Conservation (phyloP, 371 early-diverging fungal genomes). For the Apophysomyces variabilis region DNA sequence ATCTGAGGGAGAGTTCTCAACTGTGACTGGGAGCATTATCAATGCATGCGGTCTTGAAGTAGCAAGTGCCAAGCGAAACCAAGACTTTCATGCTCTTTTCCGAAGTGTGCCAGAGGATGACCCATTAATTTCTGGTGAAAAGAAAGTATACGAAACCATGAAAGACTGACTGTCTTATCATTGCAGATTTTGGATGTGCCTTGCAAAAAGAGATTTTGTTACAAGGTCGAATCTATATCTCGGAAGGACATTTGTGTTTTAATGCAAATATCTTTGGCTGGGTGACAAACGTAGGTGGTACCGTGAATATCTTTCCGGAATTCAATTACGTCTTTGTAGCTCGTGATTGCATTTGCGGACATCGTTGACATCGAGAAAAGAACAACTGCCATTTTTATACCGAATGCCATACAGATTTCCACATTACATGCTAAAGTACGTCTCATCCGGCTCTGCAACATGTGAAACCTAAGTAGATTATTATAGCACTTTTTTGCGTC, state of each 20-base stretch:
- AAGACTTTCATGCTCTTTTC: constrained; percentile 70
- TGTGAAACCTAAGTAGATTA: not conserved
- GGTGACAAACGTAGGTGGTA: constrained; percentile 76
- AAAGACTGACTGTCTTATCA: not conserved
- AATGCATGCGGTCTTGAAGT: constrained; percentile 25
- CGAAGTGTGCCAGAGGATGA: constrained; percentile 70
- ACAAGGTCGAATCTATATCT: constrained; percentile 91
- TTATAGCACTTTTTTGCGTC: constrained; percentile 78
- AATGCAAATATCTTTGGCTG: constrained; percentile 97
- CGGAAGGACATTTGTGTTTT: constrained; percentile 87
- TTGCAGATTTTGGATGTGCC: constrained; percentile 87
- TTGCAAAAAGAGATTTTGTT: constrained; percentile 92
- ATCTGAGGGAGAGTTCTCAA: constrained; percentile 15
- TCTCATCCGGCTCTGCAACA: not conserved
- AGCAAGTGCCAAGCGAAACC: constrained; percentile 59
- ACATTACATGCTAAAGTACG: constrained; percentile 68
- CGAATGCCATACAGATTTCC: constrained; percentile 84
- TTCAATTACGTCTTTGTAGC: constrained; percentile 37
- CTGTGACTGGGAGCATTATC: constrained; percentile 27
- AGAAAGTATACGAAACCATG: not conserved
- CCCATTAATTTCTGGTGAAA: constrained; percentile 66
- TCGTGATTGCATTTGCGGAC: constrained; percentile 84
- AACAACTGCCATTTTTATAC: constrained; percentile 82
- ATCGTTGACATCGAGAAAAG: constrained; percentile 83
- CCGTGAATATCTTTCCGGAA: not conserved